Evolutionary conservation across 2,329 filamentous ascomycete species (phyloP).

Genomic region (Colletotrichum tropicale): DNA sequence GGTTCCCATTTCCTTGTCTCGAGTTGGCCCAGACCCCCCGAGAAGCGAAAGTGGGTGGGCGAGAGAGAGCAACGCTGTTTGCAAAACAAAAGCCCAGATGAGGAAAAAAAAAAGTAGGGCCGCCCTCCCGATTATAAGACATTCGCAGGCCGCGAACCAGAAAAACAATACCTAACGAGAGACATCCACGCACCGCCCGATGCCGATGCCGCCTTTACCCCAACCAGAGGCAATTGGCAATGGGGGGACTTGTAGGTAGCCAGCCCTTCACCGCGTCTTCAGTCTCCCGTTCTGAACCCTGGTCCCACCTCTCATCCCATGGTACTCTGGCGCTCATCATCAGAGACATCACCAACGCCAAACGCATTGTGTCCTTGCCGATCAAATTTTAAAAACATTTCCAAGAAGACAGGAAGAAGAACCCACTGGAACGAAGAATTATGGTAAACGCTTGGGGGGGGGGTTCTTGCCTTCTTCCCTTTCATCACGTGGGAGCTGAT

Average conservation of each 20-base stretch:
- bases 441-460: neutral
- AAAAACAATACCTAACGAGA: constrained; percentile 11
- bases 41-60: neutral
- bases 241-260: neutral
- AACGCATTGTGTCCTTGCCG: constrained; percentile 19
- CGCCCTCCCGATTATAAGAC: constrained; percentile 10
- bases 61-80: constrained; percentile 1
- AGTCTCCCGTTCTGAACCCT: constrained; percentile 13
- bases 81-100: constrained; percentile 7
- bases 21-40: neutral
- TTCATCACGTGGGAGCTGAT: constrained; percentile 17
- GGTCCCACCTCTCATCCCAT: neutral
- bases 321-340: neutral
- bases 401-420: neutral
- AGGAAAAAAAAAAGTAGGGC: constrained; percentile 4
- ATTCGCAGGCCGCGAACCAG: constrained; percentile 11
- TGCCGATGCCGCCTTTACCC: constrained; percentile 1
- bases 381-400: constrained; percentile 16
- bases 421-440: neutral
- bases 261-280: constrained; percentile 17
- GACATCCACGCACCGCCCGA: constrained; percentile 13
- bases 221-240: neutral
- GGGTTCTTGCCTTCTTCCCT: neutral
- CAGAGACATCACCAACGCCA: constrained; percentile 20
- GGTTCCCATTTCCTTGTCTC: neutral